Conservation (phyloP, 2,329 filamentous ascomycete genomes). For the Zymoseptoria brevis region DNA sequence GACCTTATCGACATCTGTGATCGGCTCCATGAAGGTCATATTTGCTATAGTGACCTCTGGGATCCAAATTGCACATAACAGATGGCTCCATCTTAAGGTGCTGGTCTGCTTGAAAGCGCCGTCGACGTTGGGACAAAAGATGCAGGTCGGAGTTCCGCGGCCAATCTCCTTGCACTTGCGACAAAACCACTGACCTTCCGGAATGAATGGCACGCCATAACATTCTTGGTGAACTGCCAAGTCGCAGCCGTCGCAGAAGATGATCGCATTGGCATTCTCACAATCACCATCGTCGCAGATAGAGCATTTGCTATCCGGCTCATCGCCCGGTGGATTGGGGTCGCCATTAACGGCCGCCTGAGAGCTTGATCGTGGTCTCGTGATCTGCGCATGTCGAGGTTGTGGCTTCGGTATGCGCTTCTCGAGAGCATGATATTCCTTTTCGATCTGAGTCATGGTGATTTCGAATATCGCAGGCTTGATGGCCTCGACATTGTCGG, state of each 20-base stretch:
- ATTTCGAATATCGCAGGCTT: conserved; percentile 94
- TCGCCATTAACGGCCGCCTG: conserved; percentile 94
- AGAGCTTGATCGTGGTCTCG: conserved; percentile 84
- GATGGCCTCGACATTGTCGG: conserved; percentile 68
- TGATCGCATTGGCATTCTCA: conserved; percentile 97
- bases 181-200: conserved; percentile 96
- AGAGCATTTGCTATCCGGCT: conserved; percentile 93
- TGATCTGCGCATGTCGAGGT: conserved; percentile 90
- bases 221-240: conserved; percentile 97
- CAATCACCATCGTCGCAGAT: conserved; percentile 99
- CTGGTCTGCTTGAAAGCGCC: conserved; percentile 98
- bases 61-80: conserved; percentile 97
- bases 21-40: conserved; percentile 94
- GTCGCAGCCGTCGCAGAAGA: conserved; percentile 97
- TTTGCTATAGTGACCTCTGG: conserved; percentile 94
- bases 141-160: conserved; percentile 85
- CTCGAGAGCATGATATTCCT: conserved; percentile 94
- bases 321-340: conserved; percentile 69
- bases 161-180: conserved; percentile 94
- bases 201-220: conserved; percentile 97
- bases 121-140: conserved; percentile 96
- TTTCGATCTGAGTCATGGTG: conserved; percentile 97
- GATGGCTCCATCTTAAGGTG: conserved; percentile 90
- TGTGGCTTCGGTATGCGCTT: conserved; percentile 96
- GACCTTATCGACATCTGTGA: conserved; percentile 96